Base-by-base conservation (phyloP, 257 asterid genomes). In the Scutellaria barbata region DNA sequence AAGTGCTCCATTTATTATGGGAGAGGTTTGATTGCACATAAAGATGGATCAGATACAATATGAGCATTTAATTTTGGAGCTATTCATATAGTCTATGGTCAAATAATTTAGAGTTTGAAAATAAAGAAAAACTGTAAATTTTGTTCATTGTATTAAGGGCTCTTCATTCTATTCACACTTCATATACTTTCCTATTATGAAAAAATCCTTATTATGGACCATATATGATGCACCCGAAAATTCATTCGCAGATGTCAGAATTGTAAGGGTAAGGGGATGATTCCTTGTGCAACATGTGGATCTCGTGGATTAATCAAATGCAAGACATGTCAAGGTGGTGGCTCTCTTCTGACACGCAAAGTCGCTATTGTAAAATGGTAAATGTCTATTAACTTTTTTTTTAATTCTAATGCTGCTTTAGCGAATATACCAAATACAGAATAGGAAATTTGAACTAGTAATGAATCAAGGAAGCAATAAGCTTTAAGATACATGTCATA, bases 41-140 rank as follows among this genome's bases (percentile, higher is more conserved):
- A 73, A 78, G 99, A 95, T 74, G 99, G 99, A 75, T 89, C 99
- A 59, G 99, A 95, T 79, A 53, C 98, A 68, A 74, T 85, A 96
- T 92, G 81, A 89, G 96, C 50, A 30, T 71, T 58, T 66, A 43
- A 39, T 63, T 72, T 50, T 54, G 55, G 74, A 61, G 63, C n/a
- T n/a, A n/a, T n/a, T n/a, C n/a, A n/a, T n/a, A n/a, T n/a, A n/a
- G n/a, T n/a, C n/a, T n/a, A n/a, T n/a, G n/a, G 17, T 18, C 61
- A 22, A 43, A 35, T 70, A 41, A 59, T 39, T 20, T 52, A 41
- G 43, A 25, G 53, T 20, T 64, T 33, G 3, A n/a, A 16, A 47
- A 18, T 51, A 6, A 20, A 16, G 18, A 52, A 3, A 48, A 42
- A 48, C 10, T 45, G 13, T 5, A 54, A 46, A 7, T 45, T 46